A percentile compares a stretch with the other conserved stretches of the same genome.
These are phyloP conservation scores for Ceratocystis ficicola DNA, from an alignment of 2,329 filamentous ascomycete species.

Conservation along the genomic window DNA sequence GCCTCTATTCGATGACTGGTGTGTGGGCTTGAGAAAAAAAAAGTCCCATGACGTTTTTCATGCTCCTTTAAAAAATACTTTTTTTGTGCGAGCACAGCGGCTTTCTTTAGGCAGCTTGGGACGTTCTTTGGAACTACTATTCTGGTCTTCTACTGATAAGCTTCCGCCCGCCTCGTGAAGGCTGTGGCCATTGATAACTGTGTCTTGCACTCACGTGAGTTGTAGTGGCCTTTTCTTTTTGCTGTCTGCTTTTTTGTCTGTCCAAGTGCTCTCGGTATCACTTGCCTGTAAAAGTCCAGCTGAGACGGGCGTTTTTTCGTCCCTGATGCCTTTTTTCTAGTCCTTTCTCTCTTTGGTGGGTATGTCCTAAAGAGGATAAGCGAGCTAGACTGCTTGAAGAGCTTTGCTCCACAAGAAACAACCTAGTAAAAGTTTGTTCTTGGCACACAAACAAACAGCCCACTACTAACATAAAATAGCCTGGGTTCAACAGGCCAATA, in stretches of 20 bases:
- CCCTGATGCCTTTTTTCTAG: neutral
- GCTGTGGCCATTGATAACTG: no score
- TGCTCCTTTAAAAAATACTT: no score
- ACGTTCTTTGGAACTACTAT: no score
- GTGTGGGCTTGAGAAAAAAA: no score
- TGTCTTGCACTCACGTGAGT: neutral
- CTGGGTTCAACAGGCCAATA: neutral
- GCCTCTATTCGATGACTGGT: no score
- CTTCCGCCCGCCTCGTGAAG: no score
- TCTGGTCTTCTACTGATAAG: no score
- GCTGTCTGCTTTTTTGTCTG: neutral
- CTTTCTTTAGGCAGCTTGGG: no score
- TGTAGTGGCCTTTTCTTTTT: neutral
- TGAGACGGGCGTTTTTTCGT: neutral
- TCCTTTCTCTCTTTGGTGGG: neutral
- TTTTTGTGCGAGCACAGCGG: no score
- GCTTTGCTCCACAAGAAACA: neutral
- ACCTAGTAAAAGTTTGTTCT: neutral
- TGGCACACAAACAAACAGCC: neutral
- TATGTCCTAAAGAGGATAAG: constrained; percentile 7
- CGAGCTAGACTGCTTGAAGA: neutral
- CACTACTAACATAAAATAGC: neutral
- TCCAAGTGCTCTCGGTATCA: neutral
- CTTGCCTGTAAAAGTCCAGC: neutral
- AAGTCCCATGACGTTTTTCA: no score